phyloP scores from a whole-genome alignment of 2,329 filamentous ascomycete species.

The Colletotrichum sp. region DNA sequence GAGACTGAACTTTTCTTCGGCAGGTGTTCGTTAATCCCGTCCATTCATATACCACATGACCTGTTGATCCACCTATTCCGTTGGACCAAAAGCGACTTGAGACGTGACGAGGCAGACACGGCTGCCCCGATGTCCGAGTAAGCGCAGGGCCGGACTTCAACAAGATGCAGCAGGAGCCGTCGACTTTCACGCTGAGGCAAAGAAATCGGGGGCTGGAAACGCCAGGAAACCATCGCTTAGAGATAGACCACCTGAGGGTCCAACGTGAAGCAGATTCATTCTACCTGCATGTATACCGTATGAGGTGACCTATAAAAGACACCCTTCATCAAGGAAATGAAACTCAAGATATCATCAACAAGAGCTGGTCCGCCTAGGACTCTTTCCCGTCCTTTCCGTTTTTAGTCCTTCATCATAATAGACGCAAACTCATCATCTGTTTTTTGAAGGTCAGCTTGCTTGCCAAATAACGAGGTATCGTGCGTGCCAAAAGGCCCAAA shows the following conservation, averaged over 20 bases:
- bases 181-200: background rate
- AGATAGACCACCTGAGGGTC: background rate
- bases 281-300: background rate
- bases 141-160: background rate
- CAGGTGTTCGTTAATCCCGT: too few relatives aligned
- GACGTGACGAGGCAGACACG: background rate
- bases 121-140: background rate
- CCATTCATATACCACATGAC: too few relatives aligned
- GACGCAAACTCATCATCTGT: constrained; percentile 91
- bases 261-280: constrained; percentile 6
- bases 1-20: too few relatives aligned
- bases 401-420: constrained; percentile 95
- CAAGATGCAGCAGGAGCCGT: background rate
- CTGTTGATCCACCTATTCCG: too few relatives aligned
- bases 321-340: background rate
- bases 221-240: background rate
- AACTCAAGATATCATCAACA: constrained; percentile 5
- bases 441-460: background rate
- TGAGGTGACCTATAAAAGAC: background rate
- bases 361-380: background rate
- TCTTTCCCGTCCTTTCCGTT: background rate
- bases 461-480: background rate
- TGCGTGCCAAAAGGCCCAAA: background rate
- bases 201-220: background rate
- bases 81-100: too few relatives aligned